These are phyloP conservation scores for Athelia psychrophila DNA, from an alignment of 1,284 basidiomycete species.

Conservation along the genomic window DNA sequence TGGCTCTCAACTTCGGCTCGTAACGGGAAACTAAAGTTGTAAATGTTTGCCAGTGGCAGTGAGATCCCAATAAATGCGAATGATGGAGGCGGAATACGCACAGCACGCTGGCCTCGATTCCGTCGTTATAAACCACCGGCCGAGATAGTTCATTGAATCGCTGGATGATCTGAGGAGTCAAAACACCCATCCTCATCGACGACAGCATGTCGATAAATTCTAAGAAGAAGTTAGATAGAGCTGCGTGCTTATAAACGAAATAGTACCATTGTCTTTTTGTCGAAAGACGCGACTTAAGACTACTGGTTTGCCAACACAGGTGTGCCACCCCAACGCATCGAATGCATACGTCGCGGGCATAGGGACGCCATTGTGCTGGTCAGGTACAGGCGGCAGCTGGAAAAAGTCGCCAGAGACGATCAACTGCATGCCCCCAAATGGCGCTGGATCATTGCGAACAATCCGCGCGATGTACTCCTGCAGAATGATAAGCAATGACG, in stretches of 20 bases:
- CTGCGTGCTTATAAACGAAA: not conserved
- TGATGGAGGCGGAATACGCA: not conserved
- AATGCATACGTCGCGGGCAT: conserved; percentile 73
- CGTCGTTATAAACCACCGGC: conserved; percentile 63
- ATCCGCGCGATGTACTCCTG: conserved; percentile 53
- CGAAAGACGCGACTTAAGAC: conserved; percentile 90
- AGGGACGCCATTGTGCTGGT: conserved; percentile 23
- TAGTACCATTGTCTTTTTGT: conserved; percentile 52
- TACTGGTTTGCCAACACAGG: conserved; percentile 75
- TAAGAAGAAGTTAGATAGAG: conserved; percentile 23
- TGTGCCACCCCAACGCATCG: conserved; percentile 82
- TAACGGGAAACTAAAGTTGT: not conserved
- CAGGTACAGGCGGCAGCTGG: conserved; percentile 89
- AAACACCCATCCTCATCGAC: conserved; percentile 80
- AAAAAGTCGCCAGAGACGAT: conserved; percentile 96
- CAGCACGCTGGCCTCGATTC: conserved; percentile 82
- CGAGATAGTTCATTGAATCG: conserved; percentile 63
- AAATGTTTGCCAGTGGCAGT: too few relatives aligned
- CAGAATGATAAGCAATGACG: conserved; percentile 9
- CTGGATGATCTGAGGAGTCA: conserved; percentile 45
- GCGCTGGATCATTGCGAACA: conserved; percentile 59
- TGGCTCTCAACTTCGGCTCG: not conserved
- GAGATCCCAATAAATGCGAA: too few relatives aligned
- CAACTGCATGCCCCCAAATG: conserved; percentile 95
- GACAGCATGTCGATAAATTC: conserved; percentile 91